Percentiles rank a stretch among this genome's conserved stretches.
Conservation (phyloP, 352 stramenopile genomes). For the Phytophthora pseudosyringae region DNA sequence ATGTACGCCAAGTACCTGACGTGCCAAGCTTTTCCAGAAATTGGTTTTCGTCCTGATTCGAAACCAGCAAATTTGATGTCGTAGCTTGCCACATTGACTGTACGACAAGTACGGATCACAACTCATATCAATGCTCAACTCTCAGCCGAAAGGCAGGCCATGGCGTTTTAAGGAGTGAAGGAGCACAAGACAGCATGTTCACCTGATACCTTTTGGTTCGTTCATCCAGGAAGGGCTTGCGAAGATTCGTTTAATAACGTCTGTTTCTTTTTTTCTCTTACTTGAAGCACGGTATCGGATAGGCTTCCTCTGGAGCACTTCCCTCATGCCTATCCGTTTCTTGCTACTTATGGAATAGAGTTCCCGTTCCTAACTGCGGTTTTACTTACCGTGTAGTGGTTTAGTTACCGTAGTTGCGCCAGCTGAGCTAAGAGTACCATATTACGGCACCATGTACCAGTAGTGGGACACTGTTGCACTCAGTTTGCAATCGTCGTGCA, state of each 20-base stretch:
- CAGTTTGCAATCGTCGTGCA: background rate
- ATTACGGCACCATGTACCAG: no score
- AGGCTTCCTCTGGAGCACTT: no score
- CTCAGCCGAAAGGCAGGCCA: slow-evolving; percentile 24
- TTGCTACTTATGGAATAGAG: no score
- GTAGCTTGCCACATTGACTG: slow-evolving; percentile 50
- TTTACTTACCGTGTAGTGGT: no score
- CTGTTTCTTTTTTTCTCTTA: background rate
- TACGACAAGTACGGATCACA: slow-evolving; percentile 61
- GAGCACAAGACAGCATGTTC: slow-evolving; percentile 18
- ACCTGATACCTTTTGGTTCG: slow-evolving; percentile 49
- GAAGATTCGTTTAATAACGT: background rate
- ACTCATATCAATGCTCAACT: slow-evolving; percentile 30
- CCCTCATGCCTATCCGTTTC: no score
- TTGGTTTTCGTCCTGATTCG: slow-evolving; percentile 62
- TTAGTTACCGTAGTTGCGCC: no score
- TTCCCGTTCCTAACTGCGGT: no score
- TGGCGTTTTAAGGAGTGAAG: background rate
- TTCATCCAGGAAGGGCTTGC: slow-evolving; percentile 63
- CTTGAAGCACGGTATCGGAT: background rate
- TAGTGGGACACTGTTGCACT: background rate
- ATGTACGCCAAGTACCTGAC: slow-evolving; percentile 58
- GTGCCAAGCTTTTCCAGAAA: slow-evolving; percentile 66
- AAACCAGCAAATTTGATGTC: slow-evolving; percentile 55
- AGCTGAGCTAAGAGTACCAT: no score